These are phyloP conservation scores for Colletotrichum aenigma DNA, from an alignment of 2,329 filamentous ascomycete species.

Conservation along the genomic window DNA sequence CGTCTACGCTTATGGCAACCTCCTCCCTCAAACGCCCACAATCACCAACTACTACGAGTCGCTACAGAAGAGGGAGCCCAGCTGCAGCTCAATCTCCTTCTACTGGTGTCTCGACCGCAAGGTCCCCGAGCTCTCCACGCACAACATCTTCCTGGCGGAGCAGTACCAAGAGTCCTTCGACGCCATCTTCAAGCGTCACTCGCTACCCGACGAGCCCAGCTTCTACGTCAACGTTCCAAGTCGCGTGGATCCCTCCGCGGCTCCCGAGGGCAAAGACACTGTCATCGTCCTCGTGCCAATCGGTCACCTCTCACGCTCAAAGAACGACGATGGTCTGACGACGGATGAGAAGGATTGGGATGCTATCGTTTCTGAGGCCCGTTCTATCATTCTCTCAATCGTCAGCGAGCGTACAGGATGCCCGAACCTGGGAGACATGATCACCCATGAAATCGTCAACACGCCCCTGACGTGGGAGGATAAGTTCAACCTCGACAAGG, in stretches of 20 bases:
- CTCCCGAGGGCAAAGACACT: constrained; percentile 67
- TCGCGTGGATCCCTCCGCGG: constrained; percentile 69
- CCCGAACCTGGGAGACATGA: constrained; percentile 46
- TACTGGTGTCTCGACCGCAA: constrained; percentile 72
- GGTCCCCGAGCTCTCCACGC: constrained; percentile 67
- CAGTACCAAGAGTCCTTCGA: constrained; percentile 77
- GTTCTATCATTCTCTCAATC: constrained; percentile 63
- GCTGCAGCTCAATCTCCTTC: constrained; percentile 77
- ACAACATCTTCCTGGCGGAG: constrained; percentile 81
- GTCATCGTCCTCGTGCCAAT: constrained; percentile 75
- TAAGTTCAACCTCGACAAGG: constrained; percentile 76
- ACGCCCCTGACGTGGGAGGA: constrained; percentile 68
- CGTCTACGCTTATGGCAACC: constrained; percentile 75
- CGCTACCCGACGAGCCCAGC: constrained; percentile 69
- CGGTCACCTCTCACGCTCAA: constrained; percentile 65
- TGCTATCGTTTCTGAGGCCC: constrained; percentile 61
- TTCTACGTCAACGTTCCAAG: constrained; percentile 82
- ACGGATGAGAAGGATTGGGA: constrained; percentile 61
- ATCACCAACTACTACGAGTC: constrained; percentile 36
- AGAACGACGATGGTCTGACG: constrained; percentile 32
- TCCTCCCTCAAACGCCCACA: constrained; percentile 56
- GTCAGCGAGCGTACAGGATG: constrained; percentile 65
- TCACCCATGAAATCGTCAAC: constrained; percentile 68
- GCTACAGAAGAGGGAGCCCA: constrained; percentile 56
- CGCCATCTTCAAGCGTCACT: constrained; percentile 73